Base-by-base conservation (phyloP, 2,329 filamentous ascomycete species). In the Clonostachys chloroleuca region DNA sequence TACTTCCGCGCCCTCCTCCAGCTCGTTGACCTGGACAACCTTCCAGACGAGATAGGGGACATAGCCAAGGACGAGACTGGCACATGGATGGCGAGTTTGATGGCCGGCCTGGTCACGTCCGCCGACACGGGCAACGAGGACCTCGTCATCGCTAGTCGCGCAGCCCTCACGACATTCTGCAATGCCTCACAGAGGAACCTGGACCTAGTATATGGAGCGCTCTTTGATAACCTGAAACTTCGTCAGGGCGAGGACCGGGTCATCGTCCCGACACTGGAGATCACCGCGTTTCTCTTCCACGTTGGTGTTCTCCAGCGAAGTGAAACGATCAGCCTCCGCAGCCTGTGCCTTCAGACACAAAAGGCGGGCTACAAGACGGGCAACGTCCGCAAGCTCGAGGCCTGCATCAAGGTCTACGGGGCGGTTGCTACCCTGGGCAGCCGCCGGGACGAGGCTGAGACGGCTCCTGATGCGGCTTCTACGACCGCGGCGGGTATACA, bases 351-450 rank as follows among this genome's bases (percentile, higher is more conserved):
- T 7, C 73, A 83, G 35, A 80, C 86, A 5, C 89, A 95, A 59
- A 90, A 86, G 64, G 79, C 87, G 1, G 87, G 92, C 52, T 92
- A 87, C 70, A 92, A 92, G 67, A 87, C 86, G 1, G 83, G 86
- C 17, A 94, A 89, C 61, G 80, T 96, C 40, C 80, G 84, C 44
- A 92, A 94, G 63, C 75, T 97, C 2, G 81, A 89, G 60, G 87
- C 89, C 1, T 89, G 88, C 18, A 72, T 95, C 51, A 86, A 85
- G 57, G 79, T 94, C 12, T 97, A 96, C 65, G 80, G 84, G 4
- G 83, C 82, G 1, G 67, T 96, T 24, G 81, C 82, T 5, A 58
- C 69, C 42, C 53, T 34, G 10, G 55, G 41, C 12, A 48, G 47
- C 30, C 14, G 36, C 14, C 14, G 1, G 3, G 43, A 45, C 34